These are phyloP conservation scores for Cordyceps fumosorosea DNA, from an alignment of 2,329 filamentous ascomycete species.

Conservation along the genomic window DNA sequence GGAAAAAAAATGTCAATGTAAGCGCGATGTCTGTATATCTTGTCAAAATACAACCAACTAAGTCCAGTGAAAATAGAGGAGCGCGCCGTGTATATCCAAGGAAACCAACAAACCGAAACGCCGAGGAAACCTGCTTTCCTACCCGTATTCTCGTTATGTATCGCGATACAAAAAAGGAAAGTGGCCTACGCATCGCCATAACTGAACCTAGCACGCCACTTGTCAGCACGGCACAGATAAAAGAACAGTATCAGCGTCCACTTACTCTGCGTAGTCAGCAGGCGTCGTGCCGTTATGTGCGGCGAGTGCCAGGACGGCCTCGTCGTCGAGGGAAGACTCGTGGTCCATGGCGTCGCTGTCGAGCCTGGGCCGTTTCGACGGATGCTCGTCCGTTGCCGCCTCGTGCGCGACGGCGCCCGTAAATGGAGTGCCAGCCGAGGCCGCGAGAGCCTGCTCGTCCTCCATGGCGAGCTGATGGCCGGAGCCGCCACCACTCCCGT, in stretches of 20 bases:
- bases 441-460: conserved; percentile 4
- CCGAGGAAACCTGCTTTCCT: neutral
- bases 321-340: conserved; percentile 36
- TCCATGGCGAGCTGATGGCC: conserved; percentile 4
- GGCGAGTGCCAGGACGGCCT: conserved; percentile 42
- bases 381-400: conserved; percentile 24
- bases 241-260: neutral
- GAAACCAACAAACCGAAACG: neutral
- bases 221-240: conserved; percentile 8
- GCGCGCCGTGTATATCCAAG: conserved; percentile 6
- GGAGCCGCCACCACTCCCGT: neutral
- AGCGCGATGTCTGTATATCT: neutral
- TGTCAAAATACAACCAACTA: neutral
- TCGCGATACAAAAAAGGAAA: neutral
- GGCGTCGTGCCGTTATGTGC: conserved; percentile 36
- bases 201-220: conserved; percentile 26
- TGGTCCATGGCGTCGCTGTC: conserved; percentile 27
- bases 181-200: conserved; percentile 34
- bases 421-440: neutral
- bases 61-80: neutral
- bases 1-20: neutral
- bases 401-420: neutral
- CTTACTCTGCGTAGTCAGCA: conserved; percentile 38
- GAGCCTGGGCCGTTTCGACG: conserved; percentile 35
- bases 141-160: neutral